phyloP scores from a whole-genome alignment of 2,329 filamentous ascomycete genomes.

The Beauveria bassiana region DNA sequence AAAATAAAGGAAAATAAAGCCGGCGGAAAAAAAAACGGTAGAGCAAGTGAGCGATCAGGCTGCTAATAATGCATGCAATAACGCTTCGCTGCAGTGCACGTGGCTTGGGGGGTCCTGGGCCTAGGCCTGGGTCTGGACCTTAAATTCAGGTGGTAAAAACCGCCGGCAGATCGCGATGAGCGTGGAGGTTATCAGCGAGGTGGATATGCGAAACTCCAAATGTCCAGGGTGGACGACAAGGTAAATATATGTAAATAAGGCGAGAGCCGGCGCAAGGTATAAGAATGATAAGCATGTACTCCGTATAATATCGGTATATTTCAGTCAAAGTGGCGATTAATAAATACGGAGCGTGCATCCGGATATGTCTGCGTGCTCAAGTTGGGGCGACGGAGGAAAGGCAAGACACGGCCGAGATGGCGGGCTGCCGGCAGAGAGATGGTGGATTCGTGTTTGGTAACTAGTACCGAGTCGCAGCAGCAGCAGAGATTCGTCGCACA shows the following conservation, averaged over 20 bases:
- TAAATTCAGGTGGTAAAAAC: neutral
- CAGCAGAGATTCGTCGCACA: neutral
- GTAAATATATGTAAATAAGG: neutral
- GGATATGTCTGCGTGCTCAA: too few species aligned
- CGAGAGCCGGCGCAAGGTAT: neutral
- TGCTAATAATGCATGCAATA: conserved; percentile 3
- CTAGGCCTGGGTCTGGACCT: conserved; percentile 7
- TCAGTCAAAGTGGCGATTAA: neutral
- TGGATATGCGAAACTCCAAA: neutral
- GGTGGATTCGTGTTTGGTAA: neutral
- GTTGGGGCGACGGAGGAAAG: neutral
- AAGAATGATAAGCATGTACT: neutral
- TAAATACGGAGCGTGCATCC: neutral
- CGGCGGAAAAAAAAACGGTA: neutral
- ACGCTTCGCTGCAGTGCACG: neutral
- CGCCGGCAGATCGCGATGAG: conserved; percentile 1
- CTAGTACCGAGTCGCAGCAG: neutral
- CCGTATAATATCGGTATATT: neutral
- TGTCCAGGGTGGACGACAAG: neutral
- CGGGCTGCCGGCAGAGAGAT: neutral
- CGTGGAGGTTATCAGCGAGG: neutral
- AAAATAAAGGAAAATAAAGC: neutral
- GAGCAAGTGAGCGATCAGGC: neutral
- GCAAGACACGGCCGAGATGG: neutral
- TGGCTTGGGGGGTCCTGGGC: neutral